Conservation (phyloP, 192 early-diverging fungal genomes). For the Backusella parvicylindrica region DNA sequence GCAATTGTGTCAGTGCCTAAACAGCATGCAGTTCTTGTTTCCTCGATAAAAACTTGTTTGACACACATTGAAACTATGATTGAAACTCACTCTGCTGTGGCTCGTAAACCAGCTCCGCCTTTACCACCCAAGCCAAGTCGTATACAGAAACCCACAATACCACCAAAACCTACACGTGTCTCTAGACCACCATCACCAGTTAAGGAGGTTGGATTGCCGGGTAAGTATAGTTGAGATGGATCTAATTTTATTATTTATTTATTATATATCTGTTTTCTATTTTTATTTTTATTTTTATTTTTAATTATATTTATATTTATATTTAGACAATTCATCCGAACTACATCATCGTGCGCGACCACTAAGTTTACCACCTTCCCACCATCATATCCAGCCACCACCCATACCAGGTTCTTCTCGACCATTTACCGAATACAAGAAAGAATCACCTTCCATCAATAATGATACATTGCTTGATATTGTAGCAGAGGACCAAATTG, state of each 20-base stretch:
- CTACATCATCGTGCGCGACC: slow-evolving; percentile 4
- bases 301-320: too few relatives aligned
- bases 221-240: neutral
- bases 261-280: neutral
- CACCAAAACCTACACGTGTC: slow-evolving; percentile 50
- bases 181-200: slow-evolving; percentile 2
- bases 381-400: neutral
- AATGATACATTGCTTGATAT: slow-evolving; percentile 16
- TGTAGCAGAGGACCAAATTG: slow-evolving; percentile 50
- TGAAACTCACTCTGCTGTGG: slow-evolving; percentile 17
- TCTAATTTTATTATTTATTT: neutral
- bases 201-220: slow-evolving; percentile 6
- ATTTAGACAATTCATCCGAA: slow-evolving; percentile 12
- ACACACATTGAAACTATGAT: slow-evolving; percentile 27
- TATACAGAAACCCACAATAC: slow-evolving; percentile 47
- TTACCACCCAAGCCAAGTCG: slow-evolving; percentile 54
- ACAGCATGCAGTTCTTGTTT: slow-evolving; percentile 18
- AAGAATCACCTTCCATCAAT: neutral
- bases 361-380: slow-evolving; percentile 6
- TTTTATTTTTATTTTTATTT: too few relatives aligned
- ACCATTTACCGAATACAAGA: slow-evolving; percentile 6
- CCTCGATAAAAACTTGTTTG: slow-evolving; percentile 23
- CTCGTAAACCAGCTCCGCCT: slow-evolving; percentile 27
- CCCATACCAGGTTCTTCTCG: neutral
- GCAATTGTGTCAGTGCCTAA: slow-evolving; percentile 29